A percentile compares a stretch with the other conserved stretches of the same genome.
phyloP scores from a whole-genome alignment of 257 asterid genomes.

The Henckelia pumila region DNA sequence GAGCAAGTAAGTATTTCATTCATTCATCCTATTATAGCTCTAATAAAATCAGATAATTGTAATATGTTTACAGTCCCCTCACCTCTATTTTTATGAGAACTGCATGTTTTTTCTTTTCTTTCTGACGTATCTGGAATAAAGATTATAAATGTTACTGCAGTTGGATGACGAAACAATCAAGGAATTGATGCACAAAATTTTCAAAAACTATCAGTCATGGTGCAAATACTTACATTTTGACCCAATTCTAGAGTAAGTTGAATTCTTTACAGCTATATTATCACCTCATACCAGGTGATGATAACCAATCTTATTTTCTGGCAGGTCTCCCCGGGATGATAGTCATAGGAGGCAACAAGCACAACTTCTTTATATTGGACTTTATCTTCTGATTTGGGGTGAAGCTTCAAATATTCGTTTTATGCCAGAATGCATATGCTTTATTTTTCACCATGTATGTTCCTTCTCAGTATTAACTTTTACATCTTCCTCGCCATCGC shows the following conservation, averaged over 20 bases:
- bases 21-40: conserved; percentile 21
- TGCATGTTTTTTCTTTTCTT: conserved; percentile 14
- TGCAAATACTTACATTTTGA: conserved; percentile 71
- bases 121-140: conserved; percentile 15
- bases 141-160: conserved; percentile 42
- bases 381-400: conserved; percentile 98
- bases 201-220: conserved; percentile 89
- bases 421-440: conserved; percentile 99
- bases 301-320: conserved; percentile 24
- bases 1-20: conserved; percentile 43
- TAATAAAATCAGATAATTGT: conserved; percentile 12
- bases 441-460: conserved; percentile 85
- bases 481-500: conserved; percentile 17
- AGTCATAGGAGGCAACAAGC: conserved; percentile 72
- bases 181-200: conserved; percentile 64
- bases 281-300: conserved; percentile 11
- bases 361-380: conserved; percentile 90
- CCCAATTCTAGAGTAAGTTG: conserved; percentile 71
- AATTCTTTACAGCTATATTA: conserved; percentile 22
- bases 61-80: neutral
- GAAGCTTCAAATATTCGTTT: conserved; percentile 98
- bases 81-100: conserved; percentile 19
- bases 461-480: conserved; percentile 25
- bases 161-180: conserved; percentile 59
- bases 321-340: conserved; percentile 62